phyloP scores from a whole-genome alignment of 495 filamentous ascomycete genomes.

The Massariosphaeria phaeospora region DNA sequence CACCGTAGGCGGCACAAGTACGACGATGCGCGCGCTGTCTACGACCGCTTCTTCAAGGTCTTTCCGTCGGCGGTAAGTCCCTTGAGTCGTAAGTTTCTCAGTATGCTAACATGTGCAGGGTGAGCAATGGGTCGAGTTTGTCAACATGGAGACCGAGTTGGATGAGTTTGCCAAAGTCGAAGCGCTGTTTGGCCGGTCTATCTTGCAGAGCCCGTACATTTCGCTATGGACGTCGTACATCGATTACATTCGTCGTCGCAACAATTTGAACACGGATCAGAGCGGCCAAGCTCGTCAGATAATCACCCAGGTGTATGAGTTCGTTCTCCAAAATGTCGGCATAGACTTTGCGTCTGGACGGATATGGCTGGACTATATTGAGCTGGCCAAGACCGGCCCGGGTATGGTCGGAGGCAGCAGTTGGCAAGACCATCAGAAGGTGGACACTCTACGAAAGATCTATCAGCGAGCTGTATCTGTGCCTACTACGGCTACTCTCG shows the following conservation, averaged over 20 bases:
- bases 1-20: slow-evolving; percentile 74
- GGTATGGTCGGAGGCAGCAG: slow-evolving; percentile 75
- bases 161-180: slow-evolving; percentile 74
- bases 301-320: slow-evolving; percentile 79
- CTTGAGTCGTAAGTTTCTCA: background rate
- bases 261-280: slow-evolving; percentile 78
- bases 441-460: slow-evolving; percentile 83
- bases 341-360: slow-evolving; percentile 86
- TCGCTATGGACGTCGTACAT: slow-evolving; percentile 90
- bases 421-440: slow-evolving; percentile 98
- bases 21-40: slow-evolving; percentile 72
- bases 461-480: slow-evolving; percentile 85
- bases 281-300: slow-evolving; percentile 66
- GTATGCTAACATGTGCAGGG: slow-evolving; percentile 54
- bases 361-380: slow-evolving; percentile 89
- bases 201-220: slow-evolving; percentile 70
- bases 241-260: slow-evolving; percentile 85
- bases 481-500: slow-evolving; percentile 72
- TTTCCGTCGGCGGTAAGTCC: slow-evolving; percentile 85
- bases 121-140: slow-evolving; percentile 80
- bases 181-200: slow-evolving; percentile 69
- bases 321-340: slow-evolving; percentile 83
- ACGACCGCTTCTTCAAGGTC: slow-evolving; percentile 76
- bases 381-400: slow-evolving; percentile 81
- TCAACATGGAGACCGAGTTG: slow-evolving; percentile 78